phyloP scores from a whole-genome alignment of 1,139 yeast species.

The Pichia sp. region DNA sequence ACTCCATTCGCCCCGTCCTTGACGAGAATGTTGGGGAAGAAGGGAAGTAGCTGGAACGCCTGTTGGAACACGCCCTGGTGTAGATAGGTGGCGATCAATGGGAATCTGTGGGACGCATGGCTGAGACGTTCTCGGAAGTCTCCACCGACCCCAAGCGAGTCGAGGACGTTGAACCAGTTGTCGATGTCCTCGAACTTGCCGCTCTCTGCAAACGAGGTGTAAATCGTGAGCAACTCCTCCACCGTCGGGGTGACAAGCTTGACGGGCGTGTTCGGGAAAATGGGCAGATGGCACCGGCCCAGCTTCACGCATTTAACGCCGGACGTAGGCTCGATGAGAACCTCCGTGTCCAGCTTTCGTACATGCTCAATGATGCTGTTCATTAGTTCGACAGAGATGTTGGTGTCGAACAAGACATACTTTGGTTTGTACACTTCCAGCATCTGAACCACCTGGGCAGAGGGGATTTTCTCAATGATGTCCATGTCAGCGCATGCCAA shows the following conservation, averaged over 20 bases:
- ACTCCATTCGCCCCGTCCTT: constrained; percentile 71
- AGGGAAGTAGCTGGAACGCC: constrained; percentile 67
- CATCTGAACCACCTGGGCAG: constrained; percentile 38
- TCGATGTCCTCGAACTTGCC: constrained; percentile 57
- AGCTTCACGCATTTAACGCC: constrained; percentile 50
- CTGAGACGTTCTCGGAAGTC: constrained; percentile 42
- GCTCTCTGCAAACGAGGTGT: constrained; percentile 41
- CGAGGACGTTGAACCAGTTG: constrained; percentile 72
- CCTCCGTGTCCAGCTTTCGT: constrained; percentile 26
- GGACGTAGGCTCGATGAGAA: constrained; percentile 77
- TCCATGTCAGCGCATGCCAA: constrained; percentile 86
- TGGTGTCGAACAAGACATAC: constrained; percentile 63
- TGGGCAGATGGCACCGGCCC: constrained; percentile 29
- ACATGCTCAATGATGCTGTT: constrained; percentile 36
- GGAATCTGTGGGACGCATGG: constrained; percentile 28
- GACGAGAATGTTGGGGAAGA: constrained; percentile 59
- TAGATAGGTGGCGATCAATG: constrained; percentile 31
- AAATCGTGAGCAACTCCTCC: constrained; percentile 54
- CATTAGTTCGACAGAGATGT: constrained; percentile 46
- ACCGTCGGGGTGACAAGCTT: constrained; percentile 64
- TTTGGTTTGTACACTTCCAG: constrained; percentile 37
- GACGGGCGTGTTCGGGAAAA: constrained; percentile 37
- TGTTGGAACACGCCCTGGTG: constrained; percentile 60
- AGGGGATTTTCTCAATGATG: constrained; percentile 51
- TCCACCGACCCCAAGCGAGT: constrained; percentile 51